Evolutionary conservation across 1,284 basidiomycete genomes (phyloP), one percentile per base, ranked within the genome.

Genomic region (Chalciporus sp.): DNA sequence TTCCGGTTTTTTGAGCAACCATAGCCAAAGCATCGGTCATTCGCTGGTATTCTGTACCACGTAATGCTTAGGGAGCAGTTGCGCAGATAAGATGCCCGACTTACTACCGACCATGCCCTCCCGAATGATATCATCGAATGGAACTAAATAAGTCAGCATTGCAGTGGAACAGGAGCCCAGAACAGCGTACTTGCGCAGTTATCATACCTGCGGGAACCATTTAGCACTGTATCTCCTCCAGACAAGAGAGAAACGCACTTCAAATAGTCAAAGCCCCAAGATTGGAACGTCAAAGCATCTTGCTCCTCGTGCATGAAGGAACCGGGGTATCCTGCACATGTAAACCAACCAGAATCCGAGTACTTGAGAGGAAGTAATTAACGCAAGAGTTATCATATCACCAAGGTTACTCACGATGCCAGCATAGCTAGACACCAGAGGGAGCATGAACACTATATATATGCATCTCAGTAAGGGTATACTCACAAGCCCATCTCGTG

Each of bases 221-320:
- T 58, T 10, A 64, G 20, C 3, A 5, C 41, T 19, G 29, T 27
- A n/a, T 19, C 27, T 6, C 14, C 12, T 35, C 23, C 26, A n/a
- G 46, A 23, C 37, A 27, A 42, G 12, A 40, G 39, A 41, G 20
- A 46, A 42, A 65, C 79, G n/a, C 55, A 83, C 82, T 84, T 84
- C 45, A 84, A 67, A 58, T 77, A 73, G 61, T 84, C 81, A 54
- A 84, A 84, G 0, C 81, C 81, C 83, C 83, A 85, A 28, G 79
- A 74, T 53, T 69, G 57, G 49, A 69, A 69, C 1, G 68, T 70
- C 28, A 67, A 29, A 42, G 62, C 57, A 47, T 69, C 65, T 47
- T 62, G 66, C 45, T 60, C 65, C 49, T 69, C 67, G 33, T 69
- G 49, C 62, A 52, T 58, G 44, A 50, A 69, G 4, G 67, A 69